phyloP scores from a whole-genome alignment of 208 protist genomes.

The Leishmania arabica region DNA sequence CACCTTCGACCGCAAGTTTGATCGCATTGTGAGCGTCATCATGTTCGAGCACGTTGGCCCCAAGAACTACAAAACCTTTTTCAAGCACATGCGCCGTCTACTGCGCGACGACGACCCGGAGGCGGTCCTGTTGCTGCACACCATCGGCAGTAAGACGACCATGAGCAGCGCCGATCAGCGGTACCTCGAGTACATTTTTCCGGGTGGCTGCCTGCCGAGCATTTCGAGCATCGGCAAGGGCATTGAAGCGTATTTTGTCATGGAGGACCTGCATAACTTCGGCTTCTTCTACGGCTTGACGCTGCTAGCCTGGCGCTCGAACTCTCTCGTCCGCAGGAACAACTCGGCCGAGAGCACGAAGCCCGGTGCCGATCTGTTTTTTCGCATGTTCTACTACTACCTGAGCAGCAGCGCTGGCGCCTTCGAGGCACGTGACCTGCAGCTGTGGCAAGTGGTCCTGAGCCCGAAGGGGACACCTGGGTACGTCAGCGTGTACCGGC shows the following conservation, averaged over 20 bases:
- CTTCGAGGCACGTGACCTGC: constrained; percentile 50
- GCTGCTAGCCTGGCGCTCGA: constrained; percentile 55
- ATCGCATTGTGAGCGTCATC: constrained; percentile 78
- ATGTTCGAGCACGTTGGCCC: constrained; percentile 89
- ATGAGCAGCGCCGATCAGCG: constrained; percentile 71
- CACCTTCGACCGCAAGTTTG: constrained; percentile 45
- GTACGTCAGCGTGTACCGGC: constrained; percentile 39
- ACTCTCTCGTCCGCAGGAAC: constrained; percentile 51
- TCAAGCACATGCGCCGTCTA: constrained; percentile 59
- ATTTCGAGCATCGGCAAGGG: constrained; percentile 42
- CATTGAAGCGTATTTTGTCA: constrained; percentile 51
- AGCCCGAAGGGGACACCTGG: constrained; percentile 46
- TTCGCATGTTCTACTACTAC: constrained; percentile 75
- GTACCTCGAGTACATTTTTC: constrained; percentile 89
- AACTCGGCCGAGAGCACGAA: constrained; percentile 12
- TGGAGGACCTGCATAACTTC: constrained; percentile 73
- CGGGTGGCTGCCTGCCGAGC: constrained; percentile 60
- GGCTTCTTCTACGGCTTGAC: constrained; percentile 60
- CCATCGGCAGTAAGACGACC: constrained; percentile 66
- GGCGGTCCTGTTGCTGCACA: constrained; percentile 71
- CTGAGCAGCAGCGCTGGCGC: constrained; percentile 62
- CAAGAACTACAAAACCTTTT: constrained; percentile 78
- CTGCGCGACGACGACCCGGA: constrained; percentile 59
- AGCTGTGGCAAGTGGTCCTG: constrained; percentile 67
- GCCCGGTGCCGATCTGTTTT: constrained; percentile 35